phyloP scores from a whole-genome alignment of 306 rosid genomes.

The Rosa persica region DNA sequence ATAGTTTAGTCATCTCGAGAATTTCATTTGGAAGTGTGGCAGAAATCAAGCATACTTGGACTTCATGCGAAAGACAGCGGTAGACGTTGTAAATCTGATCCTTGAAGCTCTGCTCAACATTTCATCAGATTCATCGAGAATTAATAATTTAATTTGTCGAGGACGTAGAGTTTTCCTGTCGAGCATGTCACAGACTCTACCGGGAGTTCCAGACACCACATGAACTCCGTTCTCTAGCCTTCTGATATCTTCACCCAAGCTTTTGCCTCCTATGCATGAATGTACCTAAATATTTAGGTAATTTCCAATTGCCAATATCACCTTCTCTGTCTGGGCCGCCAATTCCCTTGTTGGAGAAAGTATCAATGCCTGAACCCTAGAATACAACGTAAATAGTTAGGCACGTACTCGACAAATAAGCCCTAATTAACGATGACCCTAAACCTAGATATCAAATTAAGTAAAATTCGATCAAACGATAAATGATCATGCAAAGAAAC shows the following conservation, averaged over 20 bases:
- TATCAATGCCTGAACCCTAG: conserved; percentile 82
- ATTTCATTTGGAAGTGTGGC: conserved; percentile 99
- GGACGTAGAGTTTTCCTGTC: conserved; percentile 86
- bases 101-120: conserved; percentile 96
- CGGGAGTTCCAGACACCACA: conserved; percentile 98
- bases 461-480: neutral
- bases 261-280: conserved; percentile 90
- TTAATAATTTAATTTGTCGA: conserved; percentile 72
- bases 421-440: too few species aligned
- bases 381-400: neutral
- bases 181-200: conserved; percentile 96
- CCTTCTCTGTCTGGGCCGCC: conserved; percentile 93
- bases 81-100: conserved; percentile 92
- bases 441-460: neutral
- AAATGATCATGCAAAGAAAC: too few species aligned
- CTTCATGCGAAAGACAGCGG: conserved; percentile 1
- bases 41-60: conserved; percentile 81
- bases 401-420: neutral
- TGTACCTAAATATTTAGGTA: conserved; percentile 86
- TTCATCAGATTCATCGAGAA: conserved; percentile 96
- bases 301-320: conserved; percentile 84
- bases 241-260: conserved; percentile 90
- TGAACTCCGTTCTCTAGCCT: conserved; percentile 96
- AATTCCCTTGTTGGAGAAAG: conserved; percentile 94
- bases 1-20: conserved; percentile 86